Evolutionary conservation across 176 grass and related monocot genomes (phyloP).

Genomic region (Elaeis guineensis): DNA sequence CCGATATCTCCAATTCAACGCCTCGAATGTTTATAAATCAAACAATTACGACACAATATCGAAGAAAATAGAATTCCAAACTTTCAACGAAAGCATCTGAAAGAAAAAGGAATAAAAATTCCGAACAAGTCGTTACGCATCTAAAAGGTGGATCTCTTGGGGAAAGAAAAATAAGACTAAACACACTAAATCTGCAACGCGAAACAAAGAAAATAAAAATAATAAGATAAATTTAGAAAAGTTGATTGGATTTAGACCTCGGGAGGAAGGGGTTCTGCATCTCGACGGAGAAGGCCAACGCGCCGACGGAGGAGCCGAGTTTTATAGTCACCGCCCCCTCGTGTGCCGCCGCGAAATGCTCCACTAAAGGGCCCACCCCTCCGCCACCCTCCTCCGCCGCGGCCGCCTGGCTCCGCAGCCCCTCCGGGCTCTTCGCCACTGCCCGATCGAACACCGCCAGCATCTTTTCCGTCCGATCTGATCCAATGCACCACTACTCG

Average conservation of each 20-base stretch:
- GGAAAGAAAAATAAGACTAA: no score
- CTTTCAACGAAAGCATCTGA: no score
- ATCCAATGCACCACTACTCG: no score
- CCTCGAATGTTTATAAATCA: no score
- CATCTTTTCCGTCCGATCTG: conserved; percentile 32
- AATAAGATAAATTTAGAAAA: background rate
- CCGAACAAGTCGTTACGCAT: no score
- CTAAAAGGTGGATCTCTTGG: no score
- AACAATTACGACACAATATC: no score
- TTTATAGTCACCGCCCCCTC: conserved; percentile 64
- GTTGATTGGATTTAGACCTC: conserved; percentile 25
- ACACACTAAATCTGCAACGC: no score
- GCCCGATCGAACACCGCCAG: conserved; percentile 81
- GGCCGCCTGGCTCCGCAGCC: conserved; percentile 51
- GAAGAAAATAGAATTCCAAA: no score
- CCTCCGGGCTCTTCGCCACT: conserved; percentile 88
- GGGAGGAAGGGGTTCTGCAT: conserved; percentile 65
- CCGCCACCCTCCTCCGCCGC: conserved; percentile 15
- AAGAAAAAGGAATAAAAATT: no score
- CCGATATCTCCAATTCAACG: no score
- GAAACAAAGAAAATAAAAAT: no score
- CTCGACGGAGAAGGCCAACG: conserved; percentile 46
- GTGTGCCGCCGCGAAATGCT: conserved; percentile 37
- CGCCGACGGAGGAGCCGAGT: conserved; percentile 46
- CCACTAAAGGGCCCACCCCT: conserved; percentile 45